Conservation (phyloP, 257 asterid genomes). For the Solanum boliviense region DNA sequence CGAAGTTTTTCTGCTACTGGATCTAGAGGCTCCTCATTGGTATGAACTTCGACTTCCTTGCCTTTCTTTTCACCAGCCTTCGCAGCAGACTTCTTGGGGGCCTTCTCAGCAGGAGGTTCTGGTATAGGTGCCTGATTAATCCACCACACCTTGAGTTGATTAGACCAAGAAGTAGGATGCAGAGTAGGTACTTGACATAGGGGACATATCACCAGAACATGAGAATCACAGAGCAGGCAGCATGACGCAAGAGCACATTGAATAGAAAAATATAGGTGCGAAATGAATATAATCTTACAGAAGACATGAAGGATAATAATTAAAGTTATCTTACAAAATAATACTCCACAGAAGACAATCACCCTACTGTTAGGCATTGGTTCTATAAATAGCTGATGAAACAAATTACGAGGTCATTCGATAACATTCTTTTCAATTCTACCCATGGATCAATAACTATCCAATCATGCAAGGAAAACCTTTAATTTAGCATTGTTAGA, state of each 20-base stretch:
- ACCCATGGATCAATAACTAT: neutral
- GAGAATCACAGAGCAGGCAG: neutral
- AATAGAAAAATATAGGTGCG: neutral
- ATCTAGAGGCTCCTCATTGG: slow-evolving; percentile 51
- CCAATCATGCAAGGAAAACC: neutral
- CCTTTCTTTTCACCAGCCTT: slow-evolving; percentile 59
- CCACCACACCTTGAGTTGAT: neutral
- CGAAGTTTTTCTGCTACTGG: slow-evolving; percentile 90
- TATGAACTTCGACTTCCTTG: slow-evolving; percentile 33
- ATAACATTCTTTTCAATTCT: neutral
- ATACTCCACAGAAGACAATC: neutral
- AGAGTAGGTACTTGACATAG: neutral
- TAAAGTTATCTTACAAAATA: neutral
- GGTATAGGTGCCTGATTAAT: slow-evolving; percentile 50
- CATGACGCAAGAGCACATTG: neutral
- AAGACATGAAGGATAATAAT: neutral
- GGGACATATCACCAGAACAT: neutral
- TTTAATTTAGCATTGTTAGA: neutral
- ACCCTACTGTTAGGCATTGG: neutral
- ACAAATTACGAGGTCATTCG: neutral
- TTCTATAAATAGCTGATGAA: neutral
- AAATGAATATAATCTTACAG: neutral
- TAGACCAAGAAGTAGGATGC: neutral
- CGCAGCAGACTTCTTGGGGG: slow-evolving; percentile 43
- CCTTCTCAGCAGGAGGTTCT: slow-evolving; percentile 51